Percentiles rank a stretch among this genome's conserved stretches.
These are phyloP conservation scores for Neonectria faginata DNA, from an alignment of 2,329 filamentous ascomycete species.

Conservation along the genomic window DNA sequence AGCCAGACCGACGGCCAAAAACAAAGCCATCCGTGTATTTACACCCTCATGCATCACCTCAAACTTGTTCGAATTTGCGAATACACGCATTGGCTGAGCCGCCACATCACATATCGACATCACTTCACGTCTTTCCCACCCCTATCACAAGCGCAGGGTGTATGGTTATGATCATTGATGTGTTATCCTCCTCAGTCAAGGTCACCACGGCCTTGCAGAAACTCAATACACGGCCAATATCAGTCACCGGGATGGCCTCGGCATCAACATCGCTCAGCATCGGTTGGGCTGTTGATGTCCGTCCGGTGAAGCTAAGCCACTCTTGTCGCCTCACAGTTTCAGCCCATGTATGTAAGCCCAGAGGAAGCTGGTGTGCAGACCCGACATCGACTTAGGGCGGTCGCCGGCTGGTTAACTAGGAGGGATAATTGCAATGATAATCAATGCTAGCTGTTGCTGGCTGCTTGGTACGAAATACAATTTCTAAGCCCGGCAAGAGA, in stretches of 20 bases:
- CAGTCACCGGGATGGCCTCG: conserved; percentile 18
- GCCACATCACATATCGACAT: conserved; percentile 15
- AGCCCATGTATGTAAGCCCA: conserved; percentile 29
- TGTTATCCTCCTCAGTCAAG: conserved; percentile 8
- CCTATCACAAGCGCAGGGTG: conserved; percentile 7
- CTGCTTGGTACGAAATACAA: not conserved
- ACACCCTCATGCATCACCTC: conserved; percentile 1
- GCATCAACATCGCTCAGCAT: conserved; percentile 23
- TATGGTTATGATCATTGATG: not conserved
- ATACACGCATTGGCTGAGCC: conserved; percentile 1
- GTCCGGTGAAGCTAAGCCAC: conserved; percentile 24
- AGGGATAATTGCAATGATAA: conserved; percentile 12
- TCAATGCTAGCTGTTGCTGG: not conserved
- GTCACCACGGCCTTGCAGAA: conserved; percentile 18
- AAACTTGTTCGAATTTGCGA: conserved; percentile 9
- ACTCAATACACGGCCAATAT: conserved; percentile 12
- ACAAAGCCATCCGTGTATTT: not conserved
- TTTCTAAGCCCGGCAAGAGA: not conserved
- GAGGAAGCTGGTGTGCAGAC: conserved; percentile 7
- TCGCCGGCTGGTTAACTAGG: conserved; percentile 7
- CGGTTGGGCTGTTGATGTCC: conserved; percentile 28
- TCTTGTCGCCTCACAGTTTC: conserved; percentile 25
- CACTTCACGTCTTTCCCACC: conserved; percentile 14
- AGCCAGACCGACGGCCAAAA: not conserved
- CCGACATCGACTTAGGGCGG: conserved; percentile 16